Percentiles rank a stretch among this genome's conserved stretches.
Evolutionary conservation across 2,329 filamentous ascomycete genomes (phyloP).

Genomic region (Amauroascus niger): DNA sequence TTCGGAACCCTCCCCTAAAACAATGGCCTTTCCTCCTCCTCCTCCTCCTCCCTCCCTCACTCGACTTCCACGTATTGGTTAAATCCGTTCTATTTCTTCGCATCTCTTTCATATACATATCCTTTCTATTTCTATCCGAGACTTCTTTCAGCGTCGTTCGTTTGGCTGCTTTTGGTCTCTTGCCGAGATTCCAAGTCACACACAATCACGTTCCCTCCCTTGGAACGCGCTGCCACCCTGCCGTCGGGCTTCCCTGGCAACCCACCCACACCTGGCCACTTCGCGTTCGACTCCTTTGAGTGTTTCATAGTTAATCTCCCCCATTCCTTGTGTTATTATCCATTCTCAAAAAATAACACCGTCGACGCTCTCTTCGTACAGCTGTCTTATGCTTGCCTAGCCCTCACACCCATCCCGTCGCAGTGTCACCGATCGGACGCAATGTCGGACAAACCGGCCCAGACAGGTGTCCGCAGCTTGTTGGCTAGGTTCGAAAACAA

Average conservation of each 20-base stretch:
- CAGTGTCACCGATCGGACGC: slow-evolving; percentile 5
- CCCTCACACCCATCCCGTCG: neutral
- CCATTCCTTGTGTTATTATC: neutral
- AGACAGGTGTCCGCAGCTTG: slow-evolving; percentile 58
- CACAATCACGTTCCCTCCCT: slow-evolving; percentile 1
- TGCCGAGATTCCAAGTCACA: neutral
- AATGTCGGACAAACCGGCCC: slow-evolving; percentile 18
- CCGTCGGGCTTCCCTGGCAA: slow-evolving; percentile 6
- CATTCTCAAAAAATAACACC: neutral
- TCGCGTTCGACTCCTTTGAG: slow-evolving; percentile 5
- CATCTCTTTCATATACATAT: too few relatives aligned
- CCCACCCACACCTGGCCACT: slow-evolving; percentile 6
- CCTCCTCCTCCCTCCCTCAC: too few relatives aligned
- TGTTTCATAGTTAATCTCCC: slow-evolving; percentile 8
- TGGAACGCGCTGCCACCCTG: slow-evolving; percentile 8
- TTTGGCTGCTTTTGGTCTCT: neutral
- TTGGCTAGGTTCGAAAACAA: slow-evolving; percentile 73
- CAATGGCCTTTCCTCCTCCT: too few relatives aligned
- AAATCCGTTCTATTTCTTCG: too few relatives aligned
- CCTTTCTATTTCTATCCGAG: neutral
- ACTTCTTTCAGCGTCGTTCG: neutral
- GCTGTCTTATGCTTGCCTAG: neutral
- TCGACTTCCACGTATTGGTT: too few relatives aligned
- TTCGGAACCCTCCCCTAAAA: too few relatives aligned
- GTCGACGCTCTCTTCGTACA: neutral